phyloP scores from a whole-genome alignment of 768 basidiomycete genomes.

The Hemileccinum impolitum region DNA sequence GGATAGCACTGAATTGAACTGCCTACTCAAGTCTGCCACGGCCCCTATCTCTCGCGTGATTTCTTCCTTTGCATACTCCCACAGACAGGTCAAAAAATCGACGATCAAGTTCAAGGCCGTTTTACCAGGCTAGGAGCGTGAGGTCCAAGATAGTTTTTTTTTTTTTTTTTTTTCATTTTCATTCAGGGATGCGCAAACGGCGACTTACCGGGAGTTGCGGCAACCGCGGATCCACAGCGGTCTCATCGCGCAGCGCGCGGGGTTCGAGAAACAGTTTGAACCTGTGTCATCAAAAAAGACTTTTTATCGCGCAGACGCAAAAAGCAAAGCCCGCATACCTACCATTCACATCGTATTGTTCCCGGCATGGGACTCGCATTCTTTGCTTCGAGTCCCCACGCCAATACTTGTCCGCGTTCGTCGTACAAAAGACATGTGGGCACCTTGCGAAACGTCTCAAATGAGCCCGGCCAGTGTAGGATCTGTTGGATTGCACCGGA shows the following conservation, averaged over 20 bases:
- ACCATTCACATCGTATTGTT: slow-evolving; percentile 57
- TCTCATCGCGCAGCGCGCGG: slow-evolving; percentile 69
- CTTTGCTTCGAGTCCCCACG: slow-evolving; percentile 89
- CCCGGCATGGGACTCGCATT: slow-evolving; percentile 69
- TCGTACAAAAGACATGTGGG: slow-evolving; percentile 86
- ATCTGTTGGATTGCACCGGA: slow-evolving; percentile 81
- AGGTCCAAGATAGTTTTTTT: too few species aligned
- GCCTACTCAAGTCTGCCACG: slow-evolving; percentile 79
- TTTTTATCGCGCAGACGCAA: not conserved
- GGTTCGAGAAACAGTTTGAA: slow-evolving; percentile 90
- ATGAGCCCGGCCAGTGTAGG: slow-evolving; percentile 79
- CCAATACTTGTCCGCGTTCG: slow-evolving; percentile 64
- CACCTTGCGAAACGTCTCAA: slow-evolving; percentile 83
- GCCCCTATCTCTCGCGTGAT: slow-evolving; percentile 86
- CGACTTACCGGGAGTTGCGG: slow-evolving; percentile 71
- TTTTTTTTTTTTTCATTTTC: too few species aligned
- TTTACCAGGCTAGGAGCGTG: slow-evolving; percentile 58
- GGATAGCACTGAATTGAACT: not conserved
- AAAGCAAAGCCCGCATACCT: not conserved
- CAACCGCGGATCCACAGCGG: slow-evolving; percentile 69
- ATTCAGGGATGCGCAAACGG: not conserved
- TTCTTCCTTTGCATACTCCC: slow-evolving; percentile 84
- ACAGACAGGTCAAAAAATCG: slow-evolving; percentile 79
- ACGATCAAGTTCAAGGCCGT: slow-evolving; percentile 74
- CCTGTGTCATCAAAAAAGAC: slow-evolving; percentile 33